Percentiles rank a stretch among this genome's conserved stretches.
phyloP scores from a whole-genome alignment of 2,329 filamentous ascomycete genomes.

The Aspergillus persii region DNA sequence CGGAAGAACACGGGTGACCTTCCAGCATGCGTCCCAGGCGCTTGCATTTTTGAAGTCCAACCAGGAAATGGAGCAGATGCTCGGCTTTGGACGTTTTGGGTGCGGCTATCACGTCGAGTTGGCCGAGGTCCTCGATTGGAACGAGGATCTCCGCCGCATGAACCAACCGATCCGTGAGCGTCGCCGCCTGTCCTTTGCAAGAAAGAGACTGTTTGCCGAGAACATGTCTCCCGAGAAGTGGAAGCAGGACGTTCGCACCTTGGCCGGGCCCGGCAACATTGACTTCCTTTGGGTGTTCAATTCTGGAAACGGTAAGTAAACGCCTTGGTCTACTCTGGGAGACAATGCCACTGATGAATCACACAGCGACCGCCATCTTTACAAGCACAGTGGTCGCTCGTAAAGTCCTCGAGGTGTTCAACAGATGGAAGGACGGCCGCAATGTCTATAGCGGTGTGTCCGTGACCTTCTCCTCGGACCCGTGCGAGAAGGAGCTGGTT shows the following conservation, averaged over 20 bases:
- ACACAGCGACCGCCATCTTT: conserved; percentile 39
- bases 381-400: conserved; percentile 37
- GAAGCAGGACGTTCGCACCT: conserved; percentile 33
- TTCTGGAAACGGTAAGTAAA: conserved; percentile 40
- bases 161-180: conserved; percentile 35
- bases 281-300: conserved; percentile 45
- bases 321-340: background rate
- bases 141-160: conserved; percentile 36
- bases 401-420: conserved; percentile 33
- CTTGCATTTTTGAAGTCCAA: conserved; percentile 34
- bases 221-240: conserved; percentile 34
- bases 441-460: conserved; percentile 33
- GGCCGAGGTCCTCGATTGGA: conserved; percentile 33
- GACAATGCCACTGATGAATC: conserved; percentile 10
- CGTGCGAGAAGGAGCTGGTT: conserved; percentile 40
- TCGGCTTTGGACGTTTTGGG: conserved; percentile 35
- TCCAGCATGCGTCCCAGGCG: conserved; percentile 39
- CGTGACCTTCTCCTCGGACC: conserved; percentile 40
- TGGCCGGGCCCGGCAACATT: conserved; percentile 36
- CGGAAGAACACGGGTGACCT: conserved; percentile 35
- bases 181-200: conserved; percentile 42
- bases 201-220: conserved; percentile 37
- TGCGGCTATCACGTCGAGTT: conserved; percentile 27
- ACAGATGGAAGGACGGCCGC: conserved; percentile 25
- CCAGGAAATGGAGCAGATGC: conserved; percentile 24